Percentiles rank a stretch among this genome's conserved stretches.
These are phyloP conservation scores for Vanrija humicola DNA, from an alignment of 1,284 basidiomycete species.

Conservation along the genomic window DNA sequence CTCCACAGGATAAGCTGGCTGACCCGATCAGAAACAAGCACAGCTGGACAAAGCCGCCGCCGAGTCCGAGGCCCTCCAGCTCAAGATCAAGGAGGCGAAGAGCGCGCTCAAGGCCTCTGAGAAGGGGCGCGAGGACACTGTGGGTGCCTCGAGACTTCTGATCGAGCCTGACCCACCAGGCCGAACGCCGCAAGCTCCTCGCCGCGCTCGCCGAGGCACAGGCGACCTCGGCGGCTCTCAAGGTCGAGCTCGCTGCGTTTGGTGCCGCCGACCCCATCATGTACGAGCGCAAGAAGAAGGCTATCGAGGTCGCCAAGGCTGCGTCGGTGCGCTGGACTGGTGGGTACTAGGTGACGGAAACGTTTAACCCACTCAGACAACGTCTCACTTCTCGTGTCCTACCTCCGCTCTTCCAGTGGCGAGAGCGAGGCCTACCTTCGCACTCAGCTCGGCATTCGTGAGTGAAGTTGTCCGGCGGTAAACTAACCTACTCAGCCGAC, in stretches of 20 bases:
- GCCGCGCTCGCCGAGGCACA: slow-evolving; percentile 48
- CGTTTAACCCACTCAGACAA: no score
- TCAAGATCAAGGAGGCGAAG: slow-evolving; percentile 36
- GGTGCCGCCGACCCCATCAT: slow-evolving; percentile 76
- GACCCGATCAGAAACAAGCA: slow-evolving; percentile 41
- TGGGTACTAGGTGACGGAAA: no score
- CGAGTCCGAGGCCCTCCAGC: slow-evolving; percentile 51
- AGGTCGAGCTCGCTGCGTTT: slow-evolving; percentile 59
- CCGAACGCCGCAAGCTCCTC: slow-evolving; percentile 55
- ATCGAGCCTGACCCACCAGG: slow-evolving; percentile 48
- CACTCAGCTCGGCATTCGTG: neutral
- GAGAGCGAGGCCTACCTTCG: no score
- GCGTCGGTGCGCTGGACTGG: slow-evolving; percentile 81
- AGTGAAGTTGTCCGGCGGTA: no score
- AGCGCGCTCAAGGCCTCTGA: slow-evolving; percentile 55
- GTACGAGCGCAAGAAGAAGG: slow-evolving; percentile 68
- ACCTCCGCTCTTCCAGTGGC: no score
- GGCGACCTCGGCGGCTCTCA: slow-evolving; percentile 42
- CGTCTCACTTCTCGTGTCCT: no score
- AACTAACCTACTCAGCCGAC: slow-evolving; percentile 15
- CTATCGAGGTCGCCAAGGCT: slow-evolving; percentile 67
- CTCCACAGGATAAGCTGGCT: no score
- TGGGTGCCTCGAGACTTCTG: slow-evolving; percentile 52
- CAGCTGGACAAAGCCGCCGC: slow-evolving; percentile 59
- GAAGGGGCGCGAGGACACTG: slow-evolving; percentile 61